Evolutionary conservation across 208 protist species (phyloP).

Genomic region (Trypanosomatidae sp.): DNA sequence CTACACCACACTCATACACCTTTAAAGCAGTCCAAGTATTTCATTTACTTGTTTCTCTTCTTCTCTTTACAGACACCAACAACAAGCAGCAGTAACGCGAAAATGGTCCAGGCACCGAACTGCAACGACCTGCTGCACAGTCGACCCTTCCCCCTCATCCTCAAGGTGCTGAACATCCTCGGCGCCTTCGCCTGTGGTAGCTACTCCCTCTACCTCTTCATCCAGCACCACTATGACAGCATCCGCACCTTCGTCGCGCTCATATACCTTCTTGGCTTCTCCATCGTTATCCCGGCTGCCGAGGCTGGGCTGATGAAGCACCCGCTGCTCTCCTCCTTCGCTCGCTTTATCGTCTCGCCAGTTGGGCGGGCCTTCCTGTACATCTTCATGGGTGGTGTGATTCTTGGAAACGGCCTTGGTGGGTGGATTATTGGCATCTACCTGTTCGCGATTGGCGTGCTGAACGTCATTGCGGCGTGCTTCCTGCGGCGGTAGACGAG

Average conservation of each 20-base stretch:
- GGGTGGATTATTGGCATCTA: constrained; percentile 66
- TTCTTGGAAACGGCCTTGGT: constrained; percentile 46
- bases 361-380: constrained; percentile 68
- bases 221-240: constrained; percentile 19
- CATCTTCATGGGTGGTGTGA: constrained; percentile 74
- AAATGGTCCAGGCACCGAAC: too few species aligned
- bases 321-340: constrained; percentile 38
- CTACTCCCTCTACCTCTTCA: constrained; percentile 58
- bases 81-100: background rate
- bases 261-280: constrained; percentile 52
- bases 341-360: constrained; percentile 50
- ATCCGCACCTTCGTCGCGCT: constrained; percentile 41
- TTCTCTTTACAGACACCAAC: too few species aligned
- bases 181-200: constrained; percentile 56
- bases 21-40: too few species aligned
- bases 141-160: constrained; percentile 32
- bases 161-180: constrained; percentile 46
- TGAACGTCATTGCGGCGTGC: constrained; percentile 47
- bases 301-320: constrained; percentile 60
- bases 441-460: constrained; percentile 49
- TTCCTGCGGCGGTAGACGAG: too few species aligned
- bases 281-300: constrained; percentile 55
- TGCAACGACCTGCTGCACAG: constrained; percentile 26
- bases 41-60: too few species aligned
- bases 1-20: too few species aligned